Percentiles rank a stretch among this genome's conserved stretches.
These are phyloP conservation scores for Capsella bursapastoris DNA, from an alignment of 345 rosid species.

Conservation along the genomic window DNA sequence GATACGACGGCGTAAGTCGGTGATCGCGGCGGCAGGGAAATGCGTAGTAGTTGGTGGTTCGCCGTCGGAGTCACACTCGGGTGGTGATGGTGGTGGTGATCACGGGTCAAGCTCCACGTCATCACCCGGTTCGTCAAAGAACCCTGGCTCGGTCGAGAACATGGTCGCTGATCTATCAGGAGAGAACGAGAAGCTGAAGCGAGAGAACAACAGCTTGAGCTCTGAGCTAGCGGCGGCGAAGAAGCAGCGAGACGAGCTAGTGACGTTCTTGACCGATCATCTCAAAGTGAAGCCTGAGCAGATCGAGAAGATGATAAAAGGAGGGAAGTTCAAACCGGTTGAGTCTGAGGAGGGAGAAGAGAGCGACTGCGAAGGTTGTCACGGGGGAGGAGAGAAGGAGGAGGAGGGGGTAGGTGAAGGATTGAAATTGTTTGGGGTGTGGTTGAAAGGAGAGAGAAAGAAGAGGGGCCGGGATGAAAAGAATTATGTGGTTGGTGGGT, in stretches of 20 bases:
- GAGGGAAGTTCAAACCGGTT: constrained; percentile 40
- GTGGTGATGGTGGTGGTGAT: constrained; percentile 63
- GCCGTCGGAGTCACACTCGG: constrained; percentile 61
- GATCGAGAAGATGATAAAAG: constrained; percentile 62
- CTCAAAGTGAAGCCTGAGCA: constrained; percentile 76
- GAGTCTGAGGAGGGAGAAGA: constrained; percentile 34
- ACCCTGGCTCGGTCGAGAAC: constrained; percentile 75
- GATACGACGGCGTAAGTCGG: constrained; percentile 69
- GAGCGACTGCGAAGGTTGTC: constrained; percentile 12
- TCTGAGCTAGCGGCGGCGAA: constrained; percentile 80
- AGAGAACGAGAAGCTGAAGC: constrained; percentile 85
- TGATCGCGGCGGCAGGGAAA: constrained; percentile 43
- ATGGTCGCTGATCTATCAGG: constrained; percentile 62
- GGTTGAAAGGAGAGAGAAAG: constrained; percentile 61
- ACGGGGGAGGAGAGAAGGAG: constrained; percentile 7
- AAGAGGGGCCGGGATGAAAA: constrained; percentile 75
- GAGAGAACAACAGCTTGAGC: constrained; percentile 70
- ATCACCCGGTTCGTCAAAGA: constrained; percentile 69
- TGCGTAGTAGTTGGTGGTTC: constrained; percentile 30
- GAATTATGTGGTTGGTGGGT: constrained; percentile 53
- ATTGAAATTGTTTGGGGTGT: constrained; percentile 83
- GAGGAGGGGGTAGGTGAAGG: constrained; percentile 47
- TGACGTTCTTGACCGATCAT: constrained; percentile 62
- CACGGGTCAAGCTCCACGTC: constrained; percentile 80
- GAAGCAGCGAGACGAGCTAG: constrained; percentile 74